phyloP scores from a whole-genome alignment of 2,329 filamentous ascomycete species.

The Claviceps sp. region DNA sequence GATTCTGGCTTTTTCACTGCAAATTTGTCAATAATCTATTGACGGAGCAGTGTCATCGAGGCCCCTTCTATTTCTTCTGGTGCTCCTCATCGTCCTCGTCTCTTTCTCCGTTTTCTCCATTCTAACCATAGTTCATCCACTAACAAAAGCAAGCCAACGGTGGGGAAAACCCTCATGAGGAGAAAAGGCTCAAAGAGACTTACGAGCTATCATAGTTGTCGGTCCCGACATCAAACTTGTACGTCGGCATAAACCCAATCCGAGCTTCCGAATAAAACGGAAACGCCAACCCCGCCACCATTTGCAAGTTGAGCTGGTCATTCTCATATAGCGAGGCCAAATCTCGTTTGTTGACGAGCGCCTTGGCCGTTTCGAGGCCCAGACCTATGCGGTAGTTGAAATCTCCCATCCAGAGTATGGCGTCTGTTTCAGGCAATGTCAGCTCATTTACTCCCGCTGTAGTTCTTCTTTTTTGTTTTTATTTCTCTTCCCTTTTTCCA shows the following conservation, averaged over 20 bases:
- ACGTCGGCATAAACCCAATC: constrained; percentile 84
- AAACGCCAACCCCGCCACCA: constrained; percentile 84
- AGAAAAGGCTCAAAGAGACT: constrained; percentile 17
- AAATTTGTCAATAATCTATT: background rate
- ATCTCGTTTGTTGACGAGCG: constrained; percentile 58
- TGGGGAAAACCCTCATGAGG: background rate
- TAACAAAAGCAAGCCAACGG: background rate
- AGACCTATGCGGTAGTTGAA: constrained; percentile 97
- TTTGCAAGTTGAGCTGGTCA: constrained; percentile 91
- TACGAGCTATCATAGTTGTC: constrained; percentile 87
- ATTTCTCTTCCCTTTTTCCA: background rate
- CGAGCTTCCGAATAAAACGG: constrained; percentile 82
- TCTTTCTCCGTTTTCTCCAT: background rate
- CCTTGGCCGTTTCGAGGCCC: constrained; percentile 61
- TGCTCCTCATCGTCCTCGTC: too few species aligned
- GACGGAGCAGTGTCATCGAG: too few species aligned
- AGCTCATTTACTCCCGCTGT: background rate
- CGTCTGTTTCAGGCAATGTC: constrained; percentile 27
- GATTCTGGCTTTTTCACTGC: constrained; percentile 78
- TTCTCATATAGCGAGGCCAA: constrained; percentile 76
- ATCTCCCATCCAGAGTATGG: constrained; percentile 89
- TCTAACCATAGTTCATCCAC: background rate
- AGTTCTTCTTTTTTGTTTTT: too few species aligned
- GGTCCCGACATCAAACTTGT: constrained; percentile 84
- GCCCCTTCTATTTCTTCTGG: too few species aligned